phyloP scores from a whole-genome alignment of 805 yeast genomes.

The Barnettozyma californica region DNA sequence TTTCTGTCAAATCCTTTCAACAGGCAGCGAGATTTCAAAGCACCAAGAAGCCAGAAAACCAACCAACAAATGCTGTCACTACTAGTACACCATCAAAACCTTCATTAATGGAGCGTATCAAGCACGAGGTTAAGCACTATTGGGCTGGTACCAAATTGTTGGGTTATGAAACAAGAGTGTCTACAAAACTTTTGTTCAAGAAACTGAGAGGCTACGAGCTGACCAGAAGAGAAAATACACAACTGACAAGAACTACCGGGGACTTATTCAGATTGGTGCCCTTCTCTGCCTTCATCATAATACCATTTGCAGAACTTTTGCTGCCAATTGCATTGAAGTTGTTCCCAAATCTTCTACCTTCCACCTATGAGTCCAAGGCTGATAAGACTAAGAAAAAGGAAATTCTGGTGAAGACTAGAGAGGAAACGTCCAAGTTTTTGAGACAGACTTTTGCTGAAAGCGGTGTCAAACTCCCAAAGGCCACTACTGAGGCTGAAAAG shows the following conservation, averaged over 20 bases:
- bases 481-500: conserved; percentile 65
- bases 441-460: conserved; percentile 62
- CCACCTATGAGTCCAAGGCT: conserved; percentile 72
- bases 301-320: conserved; percentile 92
- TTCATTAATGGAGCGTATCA: conserved; percentile 76
- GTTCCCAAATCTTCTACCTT: conserved; percentile 93
- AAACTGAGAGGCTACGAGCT: conserved; percentile 87
- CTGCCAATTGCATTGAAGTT: conserved; percentile 83
- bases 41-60: conserved; percentile 1
- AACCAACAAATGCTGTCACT: not conserved
- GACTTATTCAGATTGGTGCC: conserved; percentile 90
- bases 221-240: conserved; percentile 84
- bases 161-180: conserved; percentile 84
- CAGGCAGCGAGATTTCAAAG: not conserved
- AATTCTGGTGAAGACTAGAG: conserved; percentile 56
- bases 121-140: conserved; percentile 85
- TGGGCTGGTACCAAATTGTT: conserved; percentile 94
- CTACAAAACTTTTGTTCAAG: conserved; percentile 74
- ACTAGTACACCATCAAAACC: conserved; percentile 32
- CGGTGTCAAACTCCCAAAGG: conserved; percentile 63
- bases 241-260: conserved; percentile 77
- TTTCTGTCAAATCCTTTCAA: not conserved
- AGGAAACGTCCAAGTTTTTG: conserved; percentile 54
- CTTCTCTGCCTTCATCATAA: conserved; percentile 80
- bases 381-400: conserved; percentile 56